Conservation (phyloP, 2,329 filamentous ascomycete species). For the Alternaria triticina region DNA sequence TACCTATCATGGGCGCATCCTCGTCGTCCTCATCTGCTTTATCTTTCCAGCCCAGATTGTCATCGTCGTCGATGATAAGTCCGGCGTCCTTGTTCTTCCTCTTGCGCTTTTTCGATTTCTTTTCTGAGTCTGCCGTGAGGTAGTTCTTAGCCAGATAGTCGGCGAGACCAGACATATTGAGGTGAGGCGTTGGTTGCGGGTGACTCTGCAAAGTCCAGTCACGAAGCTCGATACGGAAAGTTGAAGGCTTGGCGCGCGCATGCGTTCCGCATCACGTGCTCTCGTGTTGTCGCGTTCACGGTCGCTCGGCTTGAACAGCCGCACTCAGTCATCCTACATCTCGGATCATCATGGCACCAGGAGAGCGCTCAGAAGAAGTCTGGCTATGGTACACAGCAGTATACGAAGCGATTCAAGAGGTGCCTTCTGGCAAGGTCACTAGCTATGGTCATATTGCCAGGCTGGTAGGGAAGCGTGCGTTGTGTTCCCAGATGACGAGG, state of each 20-base stretch:
- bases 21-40: slow-evolving; percentile 62
- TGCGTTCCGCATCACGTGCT: slow-evolving; percentile 9
- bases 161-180: slow-evolving; percentile 67
- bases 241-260: slow-evolving; percentile 14
- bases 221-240: slow-evolving; percentile 6
- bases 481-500: slow-evolving; percentile 11
- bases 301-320: slow-evolving; percentile 4
- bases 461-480: slow-evolving; percentile 74
- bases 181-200: slow-evolving; percentile 9
- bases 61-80: slow-evolving; percentile 60
- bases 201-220: neutral
- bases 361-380: slow-evolving; percentile 71
- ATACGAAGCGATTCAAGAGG: slow-evolving; percentile 83
- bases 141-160: slow-evolving; percentile 93
- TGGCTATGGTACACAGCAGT: slow-evolving; percentile 77
- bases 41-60: slow-evolving; percentile 59
- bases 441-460: slow-evolving; percentile 83
- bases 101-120: slow-evolving; percentile 62
- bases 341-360: slow-evolving; percentile 59
- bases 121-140: slow-evolving; percentile 69
- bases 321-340: slow-evolving; percentile 2
- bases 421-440: slow-evolving; percentile 83
- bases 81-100: slow-evolving; percentile 51
- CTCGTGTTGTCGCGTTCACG: slow-evolving; percentile 36
- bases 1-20: slow-evolving; percentile 56